Evolutionary conservation across 139 green algal genomes (phyloP).

Genomic region (Prasinococcaceae sp.): DNA sequence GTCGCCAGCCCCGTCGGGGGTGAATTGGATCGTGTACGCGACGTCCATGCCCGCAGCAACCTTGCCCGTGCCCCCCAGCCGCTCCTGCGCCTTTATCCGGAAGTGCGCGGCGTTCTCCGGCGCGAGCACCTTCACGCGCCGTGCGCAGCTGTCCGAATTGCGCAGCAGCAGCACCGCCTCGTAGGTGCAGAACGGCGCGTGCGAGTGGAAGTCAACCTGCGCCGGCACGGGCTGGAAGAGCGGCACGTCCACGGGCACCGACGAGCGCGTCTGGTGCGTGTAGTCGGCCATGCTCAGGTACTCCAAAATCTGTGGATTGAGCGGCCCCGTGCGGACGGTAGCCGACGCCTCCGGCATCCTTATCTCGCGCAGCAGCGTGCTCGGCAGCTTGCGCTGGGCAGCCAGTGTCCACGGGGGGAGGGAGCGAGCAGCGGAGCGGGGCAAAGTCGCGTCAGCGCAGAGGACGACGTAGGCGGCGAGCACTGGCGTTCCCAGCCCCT

Average conservation of each 20-base stretch:
- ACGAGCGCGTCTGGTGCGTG: constrained; percentile 35
- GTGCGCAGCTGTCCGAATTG: constrained; percentile 28
- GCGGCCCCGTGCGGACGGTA: too few species aligned
- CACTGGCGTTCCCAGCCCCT: too few species aligned
- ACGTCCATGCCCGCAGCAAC: constrained; percentile 64
- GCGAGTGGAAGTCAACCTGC: constrained; percentile 44
- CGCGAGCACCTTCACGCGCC: constrained; percentile 14
- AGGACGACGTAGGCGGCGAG: too few species aligned
- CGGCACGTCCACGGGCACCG: constrained; percentile 46
- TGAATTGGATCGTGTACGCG: constrained; percentile 41
- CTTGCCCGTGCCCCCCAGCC: constrained; percentile 28
- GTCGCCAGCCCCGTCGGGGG: constrained; percentile 29
- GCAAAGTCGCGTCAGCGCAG: too few species aligned
- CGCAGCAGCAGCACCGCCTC: constrained; percentile 41
- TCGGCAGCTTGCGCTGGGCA: too few species aligned
- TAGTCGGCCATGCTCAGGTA: constrained; percentile 51
- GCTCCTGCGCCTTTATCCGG: constrained; percentile 1
- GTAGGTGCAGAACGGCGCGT: constrained; percentile 44
- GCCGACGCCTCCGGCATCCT: too few species aligned
- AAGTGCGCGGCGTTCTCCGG: constrained; percentile 20
- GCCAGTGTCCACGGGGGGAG: too few species aligned
- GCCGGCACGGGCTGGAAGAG: constrained; percentile 64
- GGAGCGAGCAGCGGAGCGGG: too few species aligned
- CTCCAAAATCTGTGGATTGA: too few species aligned
- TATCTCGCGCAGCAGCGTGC: too few species aligned